These are phyloP conservation scores for Fraxinus excelsior DNA, from an alignment of 257 asterid genomes.

Conservation along the genomic window DNA sequence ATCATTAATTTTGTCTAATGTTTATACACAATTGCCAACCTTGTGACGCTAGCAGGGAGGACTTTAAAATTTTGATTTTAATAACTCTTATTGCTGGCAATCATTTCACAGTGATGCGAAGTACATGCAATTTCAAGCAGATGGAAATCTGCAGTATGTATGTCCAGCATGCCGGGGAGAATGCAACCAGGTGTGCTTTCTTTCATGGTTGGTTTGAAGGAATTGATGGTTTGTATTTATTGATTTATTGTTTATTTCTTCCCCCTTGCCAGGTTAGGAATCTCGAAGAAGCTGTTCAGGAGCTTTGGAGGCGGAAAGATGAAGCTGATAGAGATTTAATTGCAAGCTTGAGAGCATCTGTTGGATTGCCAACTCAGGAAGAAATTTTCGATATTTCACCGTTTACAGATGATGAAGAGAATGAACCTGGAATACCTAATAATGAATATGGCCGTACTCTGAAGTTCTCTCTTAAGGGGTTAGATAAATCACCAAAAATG, in stretches of 20 bases:
- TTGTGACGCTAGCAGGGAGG: not conserved
- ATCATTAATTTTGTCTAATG: constrained; percentile 12
- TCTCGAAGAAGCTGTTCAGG: constrained; percentile 90
- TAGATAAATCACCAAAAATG: constrained; percentile 73
- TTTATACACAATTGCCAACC: not conserved
- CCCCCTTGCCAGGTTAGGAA: constrained; percentile 55
- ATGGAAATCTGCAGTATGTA: constrained; percentile 84
- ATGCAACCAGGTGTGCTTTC: constrained; percentile 66
- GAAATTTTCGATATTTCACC: constrained; percentile 80
- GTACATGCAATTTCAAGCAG: constrained; percentile 90
- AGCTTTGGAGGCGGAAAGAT: constrained; percentile 95
- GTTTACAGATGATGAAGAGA: constrained; percentile 93
- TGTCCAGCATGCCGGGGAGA: constrained; percentile 96
- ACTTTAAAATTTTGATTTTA: constrained; percentile 22
- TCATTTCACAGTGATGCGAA: constrained; percentile 69
- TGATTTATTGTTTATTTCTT: constrained; percentile 14
- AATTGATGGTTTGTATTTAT: constrained; percentile 12
- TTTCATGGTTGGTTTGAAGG: constrained; percentile 16
- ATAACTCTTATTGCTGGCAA: constrained; percentile 19
- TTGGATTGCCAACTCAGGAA: constrained; percentile 95
- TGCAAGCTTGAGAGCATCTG: constrained; percentile 81
- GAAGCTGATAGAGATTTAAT: constrained; percentile 85
- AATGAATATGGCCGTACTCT: constrained; percentile 69
- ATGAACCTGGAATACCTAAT: constrained; percentile 49
- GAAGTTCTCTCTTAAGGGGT: constrained; percentile 80